Evolutionary conservation across 805 yeast species (phyloP), one percentile per base, ranked within the genome.

Genomic region (Candida ovalis): DNA sequence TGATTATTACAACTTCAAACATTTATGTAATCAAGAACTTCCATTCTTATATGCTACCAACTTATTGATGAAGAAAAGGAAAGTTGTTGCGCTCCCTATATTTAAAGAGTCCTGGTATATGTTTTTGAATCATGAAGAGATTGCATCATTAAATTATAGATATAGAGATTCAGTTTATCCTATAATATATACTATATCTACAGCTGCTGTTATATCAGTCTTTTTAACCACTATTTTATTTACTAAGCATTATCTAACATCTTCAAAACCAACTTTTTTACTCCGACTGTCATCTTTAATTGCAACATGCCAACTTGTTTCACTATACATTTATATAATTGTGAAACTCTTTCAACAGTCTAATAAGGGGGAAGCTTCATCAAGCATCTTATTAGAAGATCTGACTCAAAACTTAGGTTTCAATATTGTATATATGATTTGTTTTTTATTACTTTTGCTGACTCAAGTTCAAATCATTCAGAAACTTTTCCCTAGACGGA

Each of bases 381-480:
- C 82, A 1, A 73, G 70, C 9, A 59, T 63, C 32, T 63, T 83
- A 21, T 55, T 82, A 12, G 68, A 70, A 36, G 63, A 66, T 2
- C 60, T 85, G n/a, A 72, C 77, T 45, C 48, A 58, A 2, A 71
- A 74, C 40, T 56, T 68, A 2, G 73, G 72, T 10, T 75, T 84
- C 55, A 78, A 78, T 44, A 69, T 78, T 3, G 66, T 85, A 13
- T 88, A 82, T 59, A 71, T 84, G 43, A 59, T 86, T 1, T 77
- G 80, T 15, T 80, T 80, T 7, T 60, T 82, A 12, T 56, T 84
- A 5, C 70, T 84, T 23, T 85, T 82, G 57, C 65, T 86, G 27
- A 77, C 84, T 44, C 91, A 86, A 62, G 88, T 85, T 1, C 88
- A 84, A 57, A 81, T 86, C 30, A 72, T 84, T 4, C 82, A 82